A percentile compares a stretch with the other conserved stretches of the same genome.
Evolutionary conservation across 331 rosid species (phyloP).

Genomic region (Arachis monticola): DNA sequence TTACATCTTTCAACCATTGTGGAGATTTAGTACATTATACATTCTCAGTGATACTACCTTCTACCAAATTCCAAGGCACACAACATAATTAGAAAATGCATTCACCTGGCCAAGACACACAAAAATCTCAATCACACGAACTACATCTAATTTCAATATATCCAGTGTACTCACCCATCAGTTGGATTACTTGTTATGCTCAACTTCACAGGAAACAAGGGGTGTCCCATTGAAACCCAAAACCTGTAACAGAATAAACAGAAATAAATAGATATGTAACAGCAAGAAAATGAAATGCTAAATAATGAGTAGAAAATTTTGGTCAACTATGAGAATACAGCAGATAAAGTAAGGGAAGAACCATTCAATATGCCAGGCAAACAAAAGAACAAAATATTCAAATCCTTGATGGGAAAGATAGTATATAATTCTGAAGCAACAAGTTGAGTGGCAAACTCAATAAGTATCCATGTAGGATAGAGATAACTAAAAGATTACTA

Average conservation of each 20-base stretch:
- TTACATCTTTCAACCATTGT: neutral
- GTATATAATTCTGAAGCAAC: slow-evolving; percentile 27
- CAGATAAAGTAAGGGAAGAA: slow-evolving; percentile 20
- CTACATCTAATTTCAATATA: slow-evolving; percentile 19
- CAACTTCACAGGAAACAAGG: slow-evolving; percentile 74
- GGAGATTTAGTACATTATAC: neutral
- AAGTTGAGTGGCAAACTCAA: slow-evolving; percentile 16
- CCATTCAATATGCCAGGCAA: neutral
- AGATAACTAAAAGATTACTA: too few relatives aligned
- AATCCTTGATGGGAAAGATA: slow-evolving; percentile 13
- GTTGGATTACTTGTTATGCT: slow-evolving; percentile 52
- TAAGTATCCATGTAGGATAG: neutral
- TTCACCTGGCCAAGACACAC: slow-evolving; percentile 9
- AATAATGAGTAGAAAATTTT: neutral
- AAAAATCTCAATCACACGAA: slow-evolving; percentile 14
- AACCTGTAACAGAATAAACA: slow-evolving; percentile 60
- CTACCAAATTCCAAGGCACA: neutral
- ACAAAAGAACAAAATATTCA: slow-evolving; percentile 22
- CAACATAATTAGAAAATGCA: slow-evolving; percentile 17
- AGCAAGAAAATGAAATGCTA: slow-evolving; percentile 17
- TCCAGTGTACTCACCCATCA: slow-evolving; percentile 70
- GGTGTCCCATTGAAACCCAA: slow-evolving; percentile 65
- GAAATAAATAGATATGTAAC: slow-evolving; percentile 29
- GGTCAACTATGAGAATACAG: slow-evolving; percentile 10
- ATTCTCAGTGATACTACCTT: neutral